Conservation (phyloP, 306 rosid genomes). For the Fragaria ananassa region DNA sequence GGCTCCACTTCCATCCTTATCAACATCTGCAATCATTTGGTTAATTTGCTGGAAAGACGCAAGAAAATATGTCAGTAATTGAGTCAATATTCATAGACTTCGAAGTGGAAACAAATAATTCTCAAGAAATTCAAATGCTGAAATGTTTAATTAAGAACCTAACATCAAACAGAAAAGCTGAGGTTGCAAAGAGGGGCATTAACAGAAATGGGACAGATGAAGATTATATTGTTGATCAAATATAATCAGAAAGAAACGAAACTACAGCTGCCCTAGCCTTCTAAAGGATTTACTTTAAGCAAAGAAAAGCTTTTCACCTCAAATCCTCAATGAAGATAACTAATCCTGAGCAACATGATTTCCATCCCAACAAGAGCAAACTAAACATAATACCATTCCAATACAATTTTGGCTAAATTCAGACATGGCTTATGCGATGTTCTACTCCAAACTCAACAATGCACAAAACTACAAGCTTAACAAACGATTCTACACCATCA, state of each 20-base stretch:
- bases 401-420: background rate
- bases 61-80: conserved; percentile 32
- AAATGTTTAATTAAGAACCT: background rate
- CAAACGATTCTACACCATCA: background rate
- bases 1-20: conserved; percentile 97
- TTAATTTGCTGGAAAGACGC: conserved; percentile 68
- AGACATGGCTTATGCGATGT: background rate
- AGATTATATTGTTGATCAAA: background rate
- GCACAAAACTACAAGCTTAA: background rate
- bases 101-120: background rate
- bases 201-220: background rate
- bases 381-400: background rate
- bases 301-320: background rate
- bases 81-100: conserved; percentile 12
- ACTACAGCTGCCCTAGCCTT: background rate
- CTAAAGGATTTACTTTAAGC: background rate
- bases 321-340: background rate
- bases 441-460: conserved; percentile 6
- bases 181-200: background rate
- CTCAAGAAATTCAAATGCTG: background rate
- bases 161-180: background rate
- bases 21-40: conserved; percentile 97
- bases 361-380: background rate
- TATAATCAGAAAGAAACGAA: background rate
- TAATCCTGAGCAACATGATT: background rate